Conservation (phyloP, 2,329 filamentous ascomycete species). For the Ceratocystis papillata region DNA sequence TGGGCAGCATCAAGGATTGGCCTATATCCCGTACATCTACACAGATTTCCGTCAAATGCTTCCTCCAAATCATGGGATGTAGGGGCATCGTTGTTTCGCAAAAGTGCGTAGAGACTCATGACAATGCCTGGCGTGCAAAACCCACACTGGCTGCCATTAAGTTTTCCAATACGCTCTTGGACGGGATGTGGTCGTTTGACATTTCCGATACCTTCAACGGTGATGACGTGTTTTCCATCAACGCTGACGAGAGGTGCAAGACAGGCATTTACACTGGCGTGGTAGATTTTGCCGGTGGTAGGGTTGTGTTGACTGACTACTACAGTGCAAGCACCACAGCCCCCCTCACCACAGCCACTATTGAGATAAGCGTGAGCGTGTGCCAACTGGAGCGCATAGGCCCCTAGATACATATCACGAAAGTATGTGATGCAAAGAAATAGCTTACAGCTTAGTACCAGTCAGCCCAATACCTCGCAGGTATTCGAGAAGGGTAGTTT, state of each 20-base stretch:
- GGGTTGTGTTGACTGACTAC: conserved; percentile 90
- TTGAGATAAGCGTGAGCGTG: not conserved
- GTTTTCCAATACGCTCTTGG: conserved; percentile 82
- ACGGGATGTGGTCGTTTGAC: conserved; percentile 76
- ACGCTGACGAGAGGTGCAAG: conserved; percentile 84
- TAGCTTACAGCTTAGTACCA: conserved; percentile 68
- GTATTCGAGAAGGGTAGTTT: conserved; percentile 86
- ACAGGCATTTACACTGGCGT: conserved; percentile 94
- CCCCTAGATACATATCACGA: not conserved
- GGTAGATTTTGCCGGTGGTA: conserved; percentile 83
- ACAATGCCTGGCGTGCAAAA: conserved; percentile 98
- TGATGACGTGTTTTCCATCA: conserved; percentile 97
- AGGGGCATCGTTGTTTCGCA: conserved; percentile 71
- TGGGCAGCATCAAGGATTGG: conserved; percentile 91
- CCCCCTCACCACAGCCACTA: conserved; percentile 84
- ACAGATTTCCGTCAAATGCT: conserved; percentile 93
- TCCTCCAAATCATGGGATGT: conserved; percentile 81
- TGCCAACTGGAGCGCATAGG: conserved; percentile 16
- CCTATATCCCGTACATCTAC: conserved; percentile 87
- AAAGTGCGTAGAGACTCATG: conserved; percentile 89
- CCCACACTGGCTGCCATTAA: conserved; percentile 83
- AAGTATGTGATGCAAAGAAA: conserved; percentile 14
- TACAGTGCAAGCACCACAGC: conserved; percentile 91
- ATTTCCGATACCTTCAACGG: conserved; percentile 89
- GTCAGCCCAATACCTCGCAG: conserved; percentile 85